A percentile compares a stretch with the other conserved stretches of the same genome.
phyloP scores from a whole-genome alignment of 495 filamentous ascomycete genomes.

The Darksidea phi region DNA sequence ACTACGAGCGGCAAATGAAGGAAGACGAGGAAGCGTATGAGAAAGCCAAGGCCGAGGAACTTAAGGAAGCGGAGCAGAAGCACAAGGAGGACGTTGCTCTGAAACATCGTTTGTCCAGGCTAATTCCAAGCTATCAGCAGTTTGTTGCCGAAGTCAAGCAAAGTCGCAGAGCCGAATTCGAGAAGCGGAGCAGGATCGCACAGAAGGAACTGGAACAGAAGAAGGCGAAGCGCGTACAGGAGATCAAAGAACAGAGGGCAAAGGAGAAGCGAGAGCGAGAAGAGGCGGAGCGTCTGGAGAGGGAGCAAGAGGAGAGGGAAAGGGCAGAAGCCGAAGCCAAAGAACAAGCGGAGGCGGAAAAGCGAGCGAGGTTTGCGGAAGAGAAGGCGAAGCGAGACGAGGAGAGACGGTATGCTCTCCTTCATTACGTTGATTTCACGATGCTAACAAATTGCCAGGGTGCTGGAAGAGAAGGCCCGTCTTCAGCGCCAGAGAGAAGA shows the following conservation, averaged over 20 bases:
- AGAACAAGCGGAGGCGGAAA: conserved; percentile 69
- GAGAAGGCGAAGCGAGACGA: conserved; percentile 80
- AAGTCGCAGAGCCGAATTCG: conserved; percentile 90
- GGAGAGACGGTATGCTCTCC: conserved; percentile 66
- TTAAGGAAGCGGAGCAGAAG: conserved; percentile 78
- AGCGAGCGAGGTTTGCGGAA: conserved; percentile 59
- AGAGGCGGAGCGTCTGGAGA: conserved; percentile 67
- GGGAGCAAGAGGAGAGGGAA: conserved; percentile 82
- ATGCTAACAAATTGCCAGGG: conserved; percentile 45
- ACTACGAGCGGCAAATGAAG: conserved; percentile 82
- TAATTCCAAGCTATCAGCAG: conserved; percentile 75
- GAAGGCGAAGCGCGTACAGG: conserved; percentile 81
- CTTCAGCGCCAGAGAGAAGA: conserved; percentile 68
- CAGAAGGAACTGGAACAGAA: conserved; percentile 86
- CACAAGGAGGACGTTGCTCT: conserved; percentile 87
- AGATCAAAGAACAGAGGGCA: conserved; percentile 69
- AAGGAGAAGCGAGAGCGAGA: conserved; percentile 79
- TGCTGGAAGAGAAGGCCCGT: conserved; percentile 63
- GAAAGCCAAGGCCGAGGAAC: conserved; percentile 66
- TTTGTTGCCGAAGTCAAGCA: conserved; percentile 79
- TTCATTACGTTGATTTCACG: neutral
- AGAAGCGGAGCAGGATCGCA: conserved; percentile 83
- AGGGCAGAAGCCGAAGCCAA: conserved; percentile 80
- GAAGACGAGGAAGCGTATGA: conserved; percentile 79
- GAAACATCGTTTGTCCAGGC: conserved; percentile 82